These are phyloP conservation scores for Halophytophthora polymorphica DNA, from an alignment of 352 stramenopile species.

Conservation along the genomic window DNA sequence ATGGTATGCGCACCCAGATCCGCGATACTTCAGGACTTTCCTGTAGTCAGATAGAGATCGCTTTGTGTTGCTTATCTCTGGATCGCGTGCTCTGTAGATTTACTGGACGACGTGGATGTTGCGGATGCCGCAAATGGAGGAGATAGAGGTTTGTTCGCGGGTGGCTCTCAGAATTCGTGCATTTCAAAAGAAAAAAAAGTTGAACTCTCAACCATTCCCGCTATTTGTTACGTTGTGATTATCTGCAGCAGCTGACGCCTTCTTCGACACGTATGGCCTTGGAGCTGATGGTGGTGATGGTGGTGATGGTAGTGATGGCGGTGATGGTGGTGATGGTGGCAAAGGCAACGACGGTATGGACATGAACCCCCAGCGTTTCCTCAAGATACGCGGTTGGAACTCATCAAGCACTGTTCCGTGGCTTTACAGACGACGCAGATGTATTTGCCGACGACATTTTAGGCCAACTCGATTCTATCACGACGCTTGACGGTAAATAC, in stretches of 20 bases:
- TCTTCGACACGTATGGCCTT: slow-evolving; percentile 15
- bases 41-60: not conserved
- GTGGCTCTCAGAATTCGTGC: too few species aligned
- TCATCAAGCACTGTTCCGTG: not conserved
- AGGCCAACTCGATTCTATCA: slow-evolving; percentile 32
- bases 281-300: slow-evolving; percentile 2
- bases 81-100: slow-evolving; percentile 13
- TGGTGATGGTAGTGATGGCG: slow-evolving; percentile 7
- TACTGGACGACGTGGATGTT: slow-evolving; percentile 21
- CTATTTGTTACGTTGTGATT: not conserved
- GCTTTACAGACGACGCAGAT: slow-evolving; percentile 6
- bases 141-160: too few species aligned
- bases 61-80: not conserved
- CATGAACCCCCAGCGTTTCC: too few species aligned
- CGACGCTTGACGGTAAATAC: slow-evolving; percentile 21
- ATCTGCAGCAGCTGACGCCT: slow-evolving; percentile 23
- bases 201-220: not conserved
- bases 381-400: too few species aligned
- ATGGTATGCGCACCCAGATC: slow-evolving; percentile 12
- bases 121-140: slow-evolving; percentile 25
- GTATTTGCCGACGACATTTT: slow-evolving; percentile 32
- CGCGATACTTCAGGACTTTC: not conserved
- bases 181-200: too few species aligned
- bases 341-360: not conserved
- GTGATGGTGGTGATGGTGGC: not conserved